phyloP scores from a whole-genome alignment of 345 rosid species.

The Atalantia buxifolia region DNA sequence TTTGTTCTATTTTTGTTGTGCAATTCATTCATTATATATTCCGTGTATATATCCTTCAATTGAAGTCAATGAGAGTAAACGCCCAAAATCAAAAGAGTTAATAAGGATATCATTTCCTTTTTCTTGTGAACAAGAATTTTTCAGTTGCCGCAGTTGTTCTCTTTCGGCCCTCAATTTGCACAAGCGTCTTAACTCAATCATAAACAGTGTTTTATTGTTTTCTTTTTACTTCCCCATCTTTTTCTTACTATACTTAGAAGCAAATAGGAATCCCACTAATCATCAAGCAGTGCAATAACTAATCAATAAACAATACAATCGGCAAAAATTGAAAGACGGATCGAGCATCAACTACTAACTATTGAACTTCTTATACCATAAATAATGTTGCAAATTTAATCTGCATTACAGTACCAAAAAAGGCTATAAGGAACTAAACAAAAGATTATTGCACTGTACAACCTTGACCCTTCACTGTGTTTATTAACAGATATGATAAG shows the following conservation, averaged over 20 bases:
- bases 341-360: background rate
- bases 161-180: background rate
- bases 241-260: too few species aligned
- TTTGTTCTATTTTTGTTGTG: background rate
- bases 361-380: background rate
- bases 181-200: background rate
- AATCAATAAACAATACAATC: background rate
- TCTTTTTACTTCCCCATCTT: too few species aligned
- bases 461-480: slow-evolving; percentile 29
- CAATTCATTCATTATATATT: background rate
- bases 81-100: background rate
- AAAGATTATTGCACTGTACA: slow-evolving; percentile 43
- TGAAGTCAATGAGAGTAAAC: background rate
- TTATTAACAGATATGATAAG: slow-evolving; percentile 40
- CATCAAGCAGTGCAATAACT: too few species aligned
- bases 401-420: background rate
- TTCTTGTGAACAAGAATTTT: background rate
- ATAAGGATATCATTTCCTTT: background rate
- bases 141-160: background rate
- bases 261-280: too few species aligned
- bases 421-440: slow-evolving; percentile 17
- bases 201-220: too few species aligned
- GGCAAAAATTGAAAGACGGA: background rate
- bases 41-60: background rate
- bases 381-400: slow-evolving; percentile 3